phyloP scores from a whole-genome alignment of 257 asterid genomes.

The Fraxinus excelsior region DNA sequence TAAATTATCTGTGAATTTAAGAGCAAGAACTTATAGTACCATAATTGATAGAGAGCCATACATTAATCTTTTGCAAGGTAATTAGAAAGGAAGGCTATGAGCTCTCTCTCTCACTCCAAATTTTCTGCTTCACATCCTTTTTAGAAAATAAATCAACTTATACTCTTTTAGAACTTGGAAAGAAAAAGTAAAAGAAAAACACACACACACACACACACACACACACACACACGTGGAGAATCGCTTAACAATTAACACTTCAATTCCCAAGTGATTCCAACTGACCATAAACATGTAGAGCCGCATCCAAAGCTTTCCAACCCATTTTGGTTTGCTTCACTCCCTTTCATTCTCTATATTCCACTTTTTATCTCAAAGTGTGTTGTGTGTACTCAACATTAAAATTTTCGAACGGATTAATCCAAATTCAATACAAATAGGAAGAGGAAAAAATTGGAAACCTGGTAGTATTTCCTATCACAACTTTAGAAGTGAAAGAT shows the following conservation, averaged over 20 bases:
- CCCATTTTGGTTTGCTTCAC: neutral
- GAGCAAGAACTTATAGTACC: neutral
- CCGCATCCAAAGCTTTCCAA: neutral
- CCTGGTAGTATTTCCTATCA: neutral
- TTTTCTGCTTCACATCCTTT: neutral
- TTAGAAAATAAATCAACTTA: neutral
- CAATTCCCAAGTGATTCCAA: neutral
- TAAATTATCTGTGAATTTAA: neutral
- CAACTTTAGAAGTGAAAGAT: neutral
- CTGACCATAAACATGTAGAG: neutral
- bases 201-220: no score
- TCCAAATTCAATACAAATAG: neutral
- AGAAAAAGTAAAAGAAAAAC: neutral
- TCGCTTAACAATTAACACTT: neutral
- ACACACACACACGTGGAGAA: neutral
- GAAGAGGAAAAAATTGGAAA: neutral
- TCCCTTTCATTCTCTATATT: neutral
- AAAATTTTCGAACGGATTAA: neutral
- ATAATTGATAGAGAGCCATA: neutral
- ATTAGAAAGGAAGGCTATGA: neutral
- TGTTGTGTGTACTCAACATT: neutral
- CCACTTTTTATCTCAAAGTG: neutral
- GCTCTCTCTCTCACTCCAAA: neutral
- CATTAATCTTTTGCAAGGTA: neutral
- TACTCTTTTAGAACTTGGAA: neutral